A percentile compares a stretch with the other conserved stretches of the same genome.
Evolutionary conservation across 768 basidiomycete genomes (phyloP).

Genomic region (Trametes cingulata): DNA sequence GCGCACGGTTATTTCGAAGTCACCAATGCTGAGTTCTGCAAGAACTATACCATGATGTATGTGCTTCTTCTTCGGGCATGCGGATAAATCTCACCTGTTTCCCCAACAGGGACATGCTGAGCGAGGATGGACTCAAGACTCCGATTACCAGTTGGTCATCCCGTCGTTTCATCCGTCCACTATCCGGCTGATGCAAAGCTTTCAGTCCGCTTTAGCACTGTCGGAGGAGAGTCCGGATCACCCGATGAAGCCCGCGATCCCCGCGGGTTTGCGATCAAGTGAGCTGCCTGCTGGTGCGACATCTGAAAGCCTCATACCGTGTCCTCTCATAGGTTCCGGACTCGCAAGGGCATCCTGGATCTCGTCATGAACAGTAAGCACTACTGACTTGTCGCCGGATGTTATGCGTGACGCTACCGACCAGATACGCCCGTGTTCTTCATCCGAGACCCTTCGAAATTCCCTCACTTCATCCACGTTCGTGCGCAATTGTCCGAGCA

Average conservation of each 20-base stretch:
- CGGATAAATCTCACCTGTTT: slow-evolving; percentile 14
- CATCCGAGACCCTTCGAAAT: slow-evolving; percentile 48
- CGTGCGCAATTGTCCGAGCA: background rate
- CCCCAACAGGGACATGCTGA: slow-evolving; percentile 32
- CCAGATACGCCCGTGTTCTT: slow-evolving; percentile 50
- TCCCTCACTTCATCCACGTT: slow-evolving; percentile 48
- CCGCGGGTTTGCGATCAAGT: slow-evolving; percentile 54
- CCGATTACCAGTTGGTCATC: slow-evolving; percentile 33
- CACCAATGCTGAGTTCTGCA: slow-evolving; percentile 45
- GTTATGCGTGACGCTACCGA: slow-evolving; percentile 6
- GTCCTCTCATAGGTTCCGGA: slow-evolving; percentile 33
- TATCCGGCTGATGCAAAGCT: background rate
- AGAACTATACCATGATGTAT: slow-evolving; percentile 37
- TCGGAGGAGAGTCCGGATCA: slow-evolving; percentile 51
- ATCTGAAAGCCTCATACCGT: background rate
- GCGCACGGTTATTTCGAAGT: slow-evolving; percentile 58
- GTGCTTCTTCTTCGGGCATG: slow-evolving; percentile 23
- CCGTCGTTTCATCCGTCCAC: background rate
- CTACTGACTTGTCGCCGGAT: background rate
- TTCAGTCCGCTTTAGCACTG: slow-evolving; percentile 56
- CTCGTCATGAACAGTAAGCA: slow-evolving; percentile 34
- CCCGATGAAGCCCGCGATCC: slow-evolving; percentile 53
- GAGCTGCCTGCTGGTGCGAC: slow-evolving; percentile 29
- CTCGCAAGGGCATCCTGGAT: slow-evolving; percentile 40
- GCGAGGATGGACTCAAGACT: slow-evolving; percentile 36